These are phyloP conservation scores for Salvia miltiorrhiza DNA, from an alignment of 257 asterid species.

Conservation along the genomic window DNA sequence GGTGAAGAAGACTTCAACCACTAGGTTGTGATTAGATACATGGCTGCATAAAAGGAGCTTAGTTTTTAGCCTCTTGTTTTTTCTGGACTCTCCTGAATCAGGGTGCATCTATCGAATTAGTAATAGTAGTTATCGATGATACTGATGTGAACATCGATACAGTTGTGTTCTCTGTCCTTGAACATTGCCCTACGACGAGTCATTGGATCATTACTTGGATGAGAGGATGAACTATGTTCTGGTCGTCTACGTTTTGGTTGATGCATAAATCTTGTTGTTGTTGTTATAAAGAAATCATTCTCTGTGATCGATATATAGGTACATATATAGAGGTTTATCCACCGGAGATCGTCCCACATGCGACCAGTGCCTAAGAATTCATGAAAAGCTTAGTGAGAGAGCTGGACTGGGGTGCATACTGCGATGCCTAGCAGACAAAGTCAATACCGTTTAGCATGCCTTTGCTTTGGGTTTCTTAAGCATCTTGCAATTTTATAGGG, in stretches of 20 bases:
- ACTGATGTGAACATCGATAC: neutral
- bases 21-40: neutral
- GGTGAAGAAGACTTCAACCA: neutral
- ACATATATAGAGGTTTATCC: conserved; percentile 86
- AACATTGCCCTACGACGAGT: neutral
- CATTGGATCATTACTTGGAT: neutral
- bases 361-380: conserved; percentile 88
- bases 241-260: neutral
- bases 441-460: conserved; percentile 52
- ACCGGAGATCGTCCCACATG: conserved; percentile 99
- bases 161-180: neutral
- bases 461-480: no score
- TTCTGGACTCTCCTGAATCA: neutral
- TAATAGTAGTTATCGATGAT: neutral
- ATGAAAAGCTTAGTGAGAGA: conserved; percentile 84
- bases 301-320: conserved; percentile 45
- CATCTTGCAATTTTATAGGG: no score
- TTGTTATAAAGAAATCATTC: neutral
- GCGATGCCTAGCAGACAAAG: conserved; percentile 83
- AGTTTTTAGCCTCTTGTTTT: neutral
- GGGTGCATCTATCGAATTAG: neutral
- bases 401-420: conserved; percentile 97
- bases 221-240: no score
- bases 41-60: neutral
- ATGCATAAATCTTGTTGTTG: neutral